These are phyloP conservation scores for Dunaliella sp. DNA, from an alignment of 139 green algal genomes.

Conservation along the genomic window DNA sequence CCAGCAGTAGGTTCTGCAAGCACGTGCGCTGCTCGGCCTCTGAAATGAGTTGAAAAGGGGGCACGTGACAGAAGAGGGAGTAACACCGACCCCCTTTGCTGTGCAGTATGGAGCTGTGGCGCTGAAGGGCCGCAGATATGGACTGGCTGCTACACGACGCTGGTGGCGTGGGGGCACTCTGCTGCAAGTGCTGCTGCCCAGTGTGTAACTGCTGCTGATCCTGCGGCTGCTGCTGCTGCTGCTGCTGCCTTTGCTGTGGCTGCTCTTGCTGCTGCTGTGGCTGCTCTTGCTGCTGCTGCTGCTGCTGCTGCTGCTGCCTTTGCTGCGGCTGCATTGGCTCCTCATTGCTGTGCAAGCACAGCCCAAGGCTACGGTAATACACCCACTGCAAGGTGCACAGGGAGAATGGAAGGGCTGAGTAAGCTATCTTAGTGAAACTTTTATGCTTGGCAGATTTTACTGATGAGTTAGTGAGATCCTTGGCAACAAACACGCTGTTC, in stretches of 20 bases:
- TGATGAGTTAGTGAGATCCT: too few species aligned
- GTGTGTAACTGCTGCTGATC: neutral
- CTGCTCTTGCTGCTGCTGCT: neutral
- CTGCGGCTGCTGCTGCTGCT: neutral
- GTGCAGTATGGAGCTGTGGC: neutral
- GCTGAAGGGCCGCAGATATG: neutral
- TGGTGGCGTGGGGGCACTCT: neutral
- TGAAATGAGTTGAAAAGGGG: neutral
- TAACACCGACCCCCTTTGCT: neutral
- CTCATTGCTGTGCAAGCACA: neutral
- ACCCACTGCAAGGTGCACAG: neutral
- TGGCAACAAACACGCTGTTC: too few species aligned
- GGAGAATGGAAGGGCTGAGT: too few species aligned
- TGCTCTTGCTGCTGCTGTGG: neutral
- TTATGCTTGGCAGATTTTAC: too few species aligned
- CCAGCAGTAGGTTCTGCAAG: neutral
- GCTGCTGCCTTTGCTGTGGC: neutral
- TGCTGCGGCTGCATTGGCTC: too few species aligned
- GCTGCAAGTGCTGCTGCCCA: neutral
- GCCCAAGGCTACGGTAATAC: neutral
- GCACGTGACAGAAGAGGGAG: neutral
- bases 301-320: neutral
- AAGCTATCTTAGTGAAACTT: too few species aligned
- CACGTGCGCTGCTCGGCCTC: neutral
- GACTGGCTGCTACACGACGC: neutral